These are phyloP conservation scores for Phoma sp. DNA, from an alignment of 2,329 filamentous ascomycete species.

Conservation along the genomic window DNA sequence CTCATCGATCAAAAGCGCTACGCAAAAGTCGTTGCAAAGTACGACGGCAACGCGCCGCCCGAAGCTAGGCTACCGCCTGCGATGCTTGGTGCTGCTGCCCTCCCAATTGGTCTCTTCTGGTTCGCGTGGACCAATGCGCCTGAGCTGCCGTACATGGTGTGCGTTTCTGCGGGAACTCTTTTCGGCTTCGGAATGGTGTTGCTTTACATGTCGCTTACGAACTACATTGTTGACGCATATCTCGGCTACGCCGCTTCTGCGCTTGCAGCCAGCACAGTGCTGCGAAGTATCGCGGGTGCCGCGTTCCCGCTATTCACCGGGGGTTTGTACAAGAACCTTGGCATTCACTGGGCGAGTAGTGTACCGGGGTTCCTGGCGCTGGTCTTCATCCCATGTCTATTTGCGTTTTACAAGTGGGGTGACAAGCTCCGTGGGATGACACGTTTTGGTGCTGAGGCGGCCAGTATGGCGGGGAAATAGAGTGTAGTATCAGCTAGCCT, in stretches of 20 bases:
- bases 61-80: slow-evolving; percentile 58
- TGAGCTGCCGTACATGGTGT: slow-evolving; percentile 63
- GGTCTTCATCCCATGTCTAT: slow-evolving; percentile 44
- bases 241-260: slow-evolving; percentile 55
- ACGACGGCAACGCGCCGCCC: slow-evolving; percentile 59
- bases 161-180: slow-evolving; percentile 57
- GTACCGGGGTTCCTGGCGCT: slow-evolving; percentile 57
- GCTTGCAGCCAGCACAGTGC: slow-evolving; percentile 53
- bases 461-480: slow-evolving; percentile 18
- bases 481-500: neutral
- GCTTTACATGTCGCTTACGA: slow-evolving; percentile 58
- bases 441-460: slow-evolving; percentile 29
- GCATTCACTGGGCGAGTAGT: slow-evolving; percentile 58
- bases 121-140: slow-evolving; percentile 58
- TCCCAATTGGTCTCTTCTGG: slow-evolving; percentile 58
- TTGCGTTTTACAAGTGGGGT: slow-evolving; percentile 27
- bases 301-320: slow-evolving; percentile 58
- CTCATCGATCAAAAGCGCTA: slow-evolving; percentile 27
- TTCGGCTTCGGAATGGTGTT: slow-evolving; percentile 54
- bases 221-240: slow-evolving; percentile 72
- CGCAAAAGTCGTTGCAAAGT: slow-evolving; percentile 17
- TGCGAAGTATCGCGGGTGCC: slow-evolving; percentile 57
- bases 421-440: slow-evolving; percentile 26
- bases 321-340: slow-evolving; percentile 54
- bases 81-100: slow-evolving; percentile 61